Evolutionary conservation across 495 filamentous ascomycete genomes (phyloP).

Genomic region (Hyaloscypha hepaticicola): DNA sequence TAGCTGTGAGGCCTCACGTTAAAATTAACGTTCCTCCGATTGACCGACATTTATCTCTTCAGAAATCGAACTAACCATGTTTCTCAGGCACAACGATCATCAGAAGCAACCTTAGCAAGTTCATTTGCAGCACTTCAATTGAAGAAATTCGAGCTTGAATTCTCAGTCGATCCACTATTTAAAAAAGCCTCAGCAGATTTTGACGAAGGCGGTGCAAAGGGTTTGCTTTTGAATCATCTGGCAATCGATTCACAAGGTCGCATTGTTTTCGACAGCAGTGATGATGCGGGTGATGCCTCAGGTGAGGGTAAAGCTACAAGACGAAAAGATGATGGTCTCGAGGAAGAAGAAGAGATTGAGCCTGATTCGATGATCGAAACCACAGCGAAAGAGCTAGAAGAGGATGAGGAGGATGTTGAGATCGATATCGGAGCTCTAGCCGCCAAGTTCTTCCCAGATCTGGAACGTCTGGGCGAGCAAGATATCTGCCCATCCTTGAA

Average conservation of each 20-base stretch:
- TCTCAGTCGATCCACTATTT: conserved; percentile 95
- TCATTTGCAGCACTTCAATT: conserved; percentile 86
- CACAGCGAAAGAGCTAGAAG: conserved; percentile 39
- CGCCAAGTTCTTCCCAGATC: conserved; percentile 81
- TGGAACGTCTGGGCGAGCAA: conserved; percentile 72
- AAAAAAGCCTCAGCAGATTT: conserved; percentile 98
- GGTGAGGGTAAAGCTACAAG: conserved; percentile 41
- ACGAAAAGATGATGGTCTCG: conserved; percentile 43
- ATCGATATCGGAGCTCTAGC: conserved; percentile 76
- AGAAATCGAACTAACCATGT: background rate
- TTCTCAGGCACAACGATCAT: conserved; percentile 67
- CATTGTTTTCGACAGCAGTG: conserved; percentile 97
- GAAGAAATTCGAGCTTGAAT: conserved; percentile 97
- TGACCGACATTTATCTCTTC: no score
- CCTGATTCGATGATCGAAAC: conserved; percentile 33
- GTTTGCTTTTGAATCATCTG: conserved; percentile 89
- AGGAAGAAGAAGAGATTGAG: conserved; percentile 51
- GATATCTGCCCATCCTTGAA: conserved; percentile 96
- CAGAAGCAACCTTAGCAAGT: conserved; percentile 86
- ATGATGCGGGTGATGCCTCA: conserved; percentile 71
- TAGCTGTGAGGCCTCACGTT: no score
- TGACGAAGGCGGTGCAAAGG: conserved; percentile 97
- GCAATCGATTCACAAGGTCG: conserved; percentile 87
- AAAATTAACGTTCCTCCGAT: no score
- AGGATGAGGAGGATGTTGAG: conserved; percentile 59